Percentiles rank a stretch among this genome's conserved stretches.
Evolutionary conservation across 306 rosid species (phyloP).

Genomic region (Castanea mollissima): DNA sequence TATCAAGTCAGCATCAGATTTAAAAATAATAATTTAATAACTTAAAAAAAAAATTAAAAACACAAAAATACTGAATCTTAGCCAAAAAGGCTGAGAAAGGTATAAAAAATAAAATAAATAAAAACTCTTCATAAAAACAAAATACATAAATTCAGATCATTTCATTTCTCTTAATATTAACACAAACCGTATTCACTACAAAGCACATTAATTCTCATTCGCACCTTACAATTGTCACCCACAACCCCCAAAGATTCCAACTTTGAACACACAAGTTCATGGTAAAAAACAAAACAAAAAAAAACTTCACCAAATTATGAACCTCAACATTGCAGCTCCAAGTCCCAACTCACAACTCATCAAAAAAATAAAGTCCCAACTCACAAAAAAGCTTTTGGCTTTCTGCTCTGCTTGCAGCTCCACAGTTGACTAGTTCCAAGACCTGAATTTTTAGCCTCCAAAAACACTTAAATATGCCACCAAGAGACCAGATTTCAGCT

Average conservation of each 20-base stretch:
- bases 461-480: slow-evolving; percentile 16
- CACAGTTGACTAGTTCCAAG: not conserved
- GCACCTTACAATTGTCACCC: slow-evolving; percentile 40
- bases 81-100: no score
- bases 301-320: slow-evolving; percentile 4
- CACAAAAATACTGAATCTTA: no score
- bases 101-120: no score
- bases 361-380: not conserved
- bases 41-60: no score
- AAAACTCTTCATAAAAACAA: no score
- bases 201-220: slow-evolving; percentile 64
- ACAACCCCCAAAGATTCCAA: slow-evolving; percentile 34
- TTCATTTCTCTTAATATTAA: not conserved
- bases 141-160: no score
- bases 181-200: slow-evolving; percentile 49
- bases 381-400: not conserved
- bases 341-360: not conserved
- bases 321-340: slow-evolving; percentile 6
- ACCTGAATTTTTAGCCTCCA: slow-evolving; percentile 24
- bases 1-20: no score
- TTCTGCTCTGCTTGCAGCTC: not conserved
- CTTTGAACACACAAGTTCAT: slow-evolving; percentile 36
- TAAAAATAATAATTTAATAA: no score
- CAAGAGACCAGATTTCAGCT: slow-evolving; percentile 56
- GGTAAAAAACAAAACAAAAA: slow-evolving; percentile 1